phyloP scores from a whole-genome alignment of 768 basidiomycete species.

The Arthromyces matolae region DNA sequence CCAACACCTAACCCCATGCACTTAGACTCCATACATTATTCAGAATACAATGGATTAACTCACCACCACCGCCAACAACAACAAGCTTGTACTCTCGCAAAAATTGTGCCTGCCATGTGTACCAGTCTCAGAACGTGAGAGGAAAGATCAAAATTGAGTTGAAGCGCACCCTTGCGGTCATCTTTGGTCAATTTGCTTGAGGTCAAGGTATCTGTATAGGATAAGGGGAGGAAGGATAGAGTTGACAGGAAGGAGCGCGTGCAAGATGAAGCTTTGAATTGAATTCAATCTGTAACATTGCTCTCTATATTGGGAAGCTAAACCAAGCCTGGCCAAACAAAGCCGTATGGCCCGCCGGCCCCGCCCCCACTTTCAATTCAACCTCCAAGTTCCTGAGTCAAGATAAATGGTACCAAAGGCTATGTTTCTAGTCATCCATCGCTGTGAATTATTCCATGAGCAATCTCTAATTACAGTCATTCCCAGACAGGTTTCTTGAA shows the following conservation, averaged over 20 bases:
- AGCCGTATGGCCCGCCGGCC: too few species aligned
- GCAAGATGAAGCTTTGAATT: constrained; percentile 6
- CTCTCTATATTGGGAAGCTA: constrained; percentile 12
- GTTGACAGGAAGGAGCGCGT: constrained; percentile 11
- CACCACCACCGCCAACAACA: constrained; percentile 96
- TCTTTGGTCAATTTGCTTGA: constrained; percentile 15
- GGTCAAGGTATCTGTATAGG: constrained; percentile 1
- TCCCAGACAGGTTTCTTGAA: too few species aligned
- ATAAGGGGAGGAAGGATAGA: constrained; percentile 1
- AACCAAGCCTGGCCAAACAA: constrained; percentile 20
- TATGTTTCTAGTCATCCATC: too few species aligned
- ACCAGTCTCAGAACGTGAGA: constrained; percentile 8
- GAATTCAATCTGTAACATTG: not conserved
- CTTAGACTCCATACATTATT: not conserved
- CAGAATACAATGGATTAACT: constrained; percentile 21
- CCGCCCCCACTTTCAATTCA: too few species aligned
- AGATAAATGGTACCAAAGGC: too few species aligned
- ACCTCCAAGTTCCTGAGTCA: too few species aligned
- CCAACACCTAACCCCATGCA: constrained; percentile 37
- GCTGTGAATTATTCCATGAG: too few species aligned
- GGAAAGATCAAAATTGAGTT: not conserved
- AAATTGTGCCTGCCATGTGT: constrained; percentile 66
- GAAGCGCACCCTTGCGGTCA: constrained; percentile 37
- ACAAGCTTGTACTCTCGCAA: constrained; percentile 98
- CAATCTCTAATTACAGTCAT: too few species aligned